Conservation (phyloP, 495 filamentous ascomycete species). For the Aspergillus olivimuriae region DNA sequence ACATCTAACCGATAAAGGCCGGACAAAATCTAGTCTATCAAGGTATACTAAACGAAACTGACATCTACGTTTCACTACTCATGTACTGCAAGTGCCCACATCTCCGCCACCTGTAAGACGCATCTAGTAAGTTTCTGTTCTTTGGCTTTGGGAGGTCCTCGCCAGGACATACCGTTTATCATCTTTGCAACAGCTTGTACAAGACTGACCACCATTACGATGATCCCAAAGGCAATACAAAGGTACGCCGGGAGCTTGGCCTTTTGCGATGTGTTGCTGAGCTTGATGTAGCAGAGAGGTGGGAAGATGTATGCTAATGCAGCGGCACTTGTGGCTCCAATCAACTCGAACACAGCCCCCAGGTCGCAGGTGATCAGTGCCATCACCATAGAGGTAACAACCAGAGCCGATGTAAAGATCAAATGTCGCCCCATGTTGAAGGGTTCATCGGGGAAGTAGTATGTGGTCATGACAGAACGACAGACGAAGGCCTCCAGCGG, state of each 20-base stretch:
- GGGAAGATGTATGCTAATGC: constrained; percentile 93
- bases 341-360: constrained; percentile 88
- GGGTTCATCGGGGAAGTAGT: constrained; percentile 77
- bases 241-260: constrained; percentile 67
- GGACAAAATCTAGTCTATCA: neutral
- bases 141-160: too few species aligned
- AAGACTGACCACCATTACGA: constrained; percentile 81
- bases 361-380: constrained; percentile 85
- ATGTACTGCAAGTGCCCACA: constrained; percentile 22
- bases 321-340: constrained; percentile 90
- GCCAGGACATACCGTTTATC: constrained; percentile 39
- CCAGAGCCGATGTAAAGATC: constrained; percentile 73
- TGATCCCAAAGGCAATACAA: constrained; percentile 68
- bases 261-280: constrained; percentile 60
- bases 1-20: neutral
- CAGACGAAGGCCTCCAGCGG: constrained; percentile 97
- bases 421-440: constrained; percentile 80
- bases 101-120: constrained; percentile 33
- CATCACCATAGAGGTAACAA: constrained; percentile 70
- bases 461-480: constrained; percentile 91
- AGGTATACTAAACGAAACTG: neutral
- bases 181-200: constrained; percentile 68
- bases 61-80: neutral
- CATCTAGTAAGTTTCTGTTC: too few species aligned
- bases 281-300: constrained; percentile 88